Evolutionary conservation across 2,329 filamentous ascomycete genomes (phyloP).

Genomic region (Samsoniella hepiali): DNA sequence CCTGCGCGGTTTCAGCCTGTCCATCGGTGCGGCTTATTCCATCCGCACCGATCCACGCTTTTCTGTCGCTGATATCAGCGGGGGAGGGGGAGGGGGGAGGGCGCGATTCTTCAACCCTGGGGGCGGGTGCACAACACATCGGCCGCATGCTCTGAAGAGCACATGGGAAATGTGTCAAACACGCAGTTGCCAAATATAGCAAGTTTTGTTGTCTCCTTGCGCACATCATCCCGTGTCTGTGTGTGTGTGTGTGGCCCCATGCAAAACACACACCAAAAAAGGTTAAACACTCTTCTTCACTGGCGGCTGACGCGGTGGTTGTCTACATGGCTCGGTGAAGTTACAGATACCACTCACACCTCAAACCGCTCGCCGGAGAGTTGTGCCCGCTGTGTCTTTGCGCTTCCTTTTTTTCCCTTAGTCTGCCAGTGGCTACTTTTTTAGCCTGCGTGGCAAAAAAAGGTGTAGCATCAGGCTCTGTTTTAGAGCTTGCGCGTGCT

Average conservation of each 20-base stretch:
- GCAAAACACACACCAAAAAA: neutral
- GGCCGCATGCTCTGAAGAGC: neutral
- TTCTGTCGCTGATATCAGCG: neutral
- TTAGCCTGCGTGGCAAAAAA: slow-evolving; percentile 3
- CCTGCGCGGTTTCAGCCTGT: neutral
- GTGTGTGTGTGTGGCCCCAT: neutral
- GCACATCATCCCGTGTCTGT: neutral
- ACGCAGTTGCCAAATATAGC: neutral
- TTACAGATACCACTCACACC: neutral
- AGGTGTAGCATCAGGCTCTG: neutral
- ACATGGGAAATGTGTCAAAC: neutral
- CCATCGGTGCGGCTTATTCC: neutral
- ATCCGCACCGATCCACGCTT: neutral
- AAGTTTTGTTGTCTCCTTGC: neutral
- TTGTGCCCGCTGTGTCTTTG: neutral
- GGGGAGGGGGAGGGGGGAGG: too few relatives aligned
- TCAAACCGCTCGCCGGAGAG: neutral
- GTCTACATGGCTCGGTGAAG: neutral
- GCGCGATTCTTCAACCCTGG: neutral
- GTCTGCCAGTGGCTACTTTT: neutral
- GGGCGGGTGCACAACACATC: neutral
- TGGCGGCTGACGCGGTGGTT: neutral
- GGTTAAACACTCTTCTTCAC: too few relatives aligned
- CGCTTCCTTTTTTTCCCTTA: neutral
- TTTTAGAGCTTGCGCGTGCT: neutral